Base-by-base conservation (phyloP, 2,329 filamentous ascomycete genomes). In the Fusarium zealandicum region DNA sequence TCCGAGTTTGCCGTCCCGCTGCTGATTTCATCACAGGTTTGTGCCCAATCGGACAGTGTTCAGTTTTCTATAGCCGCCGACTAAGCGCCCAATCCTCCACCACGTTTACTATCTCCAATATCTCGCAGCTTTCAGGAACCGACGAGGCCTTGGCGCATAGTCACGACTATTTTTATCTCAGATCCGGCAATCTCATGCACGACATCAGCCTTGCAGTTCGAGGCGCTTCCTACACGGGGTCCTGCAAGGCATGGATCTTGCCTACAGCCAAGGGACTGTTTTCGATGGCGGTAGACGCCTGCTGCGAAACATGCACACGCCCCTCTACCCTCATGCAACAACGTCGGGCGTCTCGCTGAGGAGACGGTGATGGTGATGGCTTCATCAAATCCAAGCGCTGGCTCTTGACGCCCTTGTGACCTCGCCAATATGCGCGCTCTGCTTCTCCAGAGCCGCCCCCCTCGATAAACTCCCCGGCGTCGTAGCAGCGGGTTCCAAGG, bases 51-150 rank as follows among this genome's bases (percentile, higher is more conserved):
- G 50, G 47, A 39, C 25, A 55, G 40, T 53, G 18, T 27, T 20
- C 14, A 12, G 18, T 25, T 37, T 42, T 22, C 14, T 25, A 35
- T 68, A 68, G 54, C 65, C 65, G 65, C 65, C 55, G 33, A 46
- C 61, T 68, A 68, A 68, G 63, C 65, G 65, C 65, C 59, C 51
- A 36, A 27, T 52, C 45, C 25, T 55, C 41, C 47, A 65, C 50
- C 36, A 50, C 28, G 9, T 51, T 35, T 51, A 37, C 22, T 22
- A 31, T 38, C 33, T 51, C 12, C 12, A 12, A 31, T 4, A 54
- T 57, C 45, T 51, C 33, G 42, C 43, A 54, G 49, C 42, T 47
- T 57, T 63, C 51, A 48, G 57, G 51, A 58, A 65, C 32, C 17
- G 38, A 41, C 57, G 48, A 44, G 41, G 55, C 53, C 57, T 46